These are phyloP conservation scores for Xerocomellus dryophilus DNA, from an alignment of 768 basidiomycete species.

Conservation along the genomic window DNA sequence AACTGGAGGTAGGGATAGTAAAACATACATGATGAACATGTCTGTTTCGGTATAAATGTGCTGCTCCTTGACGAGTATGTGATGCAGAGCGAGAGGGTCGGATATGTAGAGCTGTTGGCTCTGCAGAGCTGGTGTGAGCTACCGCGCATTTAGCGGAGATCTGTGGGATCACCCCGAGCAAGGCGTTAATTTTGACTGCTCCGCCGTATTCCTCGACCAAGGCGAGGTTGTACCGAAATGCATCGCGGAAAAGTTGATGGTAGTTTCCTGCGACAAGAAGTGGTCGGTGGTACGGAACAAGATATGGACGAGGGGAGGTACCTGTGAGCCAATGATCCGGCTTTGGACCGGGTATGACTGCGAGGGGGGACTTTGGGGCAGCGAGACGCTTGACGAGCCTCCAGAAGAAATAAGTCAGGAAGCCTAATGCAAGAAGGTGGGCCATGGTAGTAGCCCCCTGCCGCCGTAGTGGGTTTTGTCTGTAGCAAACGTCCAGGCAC, in stretches of 20 bases:
- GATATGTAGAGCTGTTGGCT: constrained; percentile 34
- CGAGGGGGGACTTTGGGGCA: constrained; percentile 15
- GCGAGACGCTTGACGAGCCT: constrained; percentile 13
- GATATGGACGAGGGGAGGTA: not conserved
- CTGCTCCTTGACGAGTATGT: constrained; percentile 37
- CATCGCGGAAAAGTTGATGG: constrained; percentile 33
- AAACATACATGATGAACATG: constrained; percentile 32
- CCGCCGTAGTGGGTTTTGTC: too few relatives aligned
- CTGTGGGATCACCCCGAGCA: constrained; percentile 31
- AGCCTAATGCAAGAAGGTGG: not conserved
- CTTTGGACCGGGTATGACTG: constrained; percentile 28
- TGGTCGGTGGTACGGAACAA: not conserved
- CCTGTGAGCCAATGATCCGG: constrained; percentile 38
- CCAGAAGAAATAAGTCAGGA: constrained; percentile 18
- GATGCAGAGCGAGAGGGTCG: constrained; percentile 38
- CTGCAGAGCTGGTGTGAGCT: constrained; percentile 7
- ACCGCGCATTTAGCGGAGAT: not conserved
- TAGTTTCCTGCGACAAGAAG: constrained; percentile 29
- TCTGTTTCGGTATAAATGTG: constrained; percentile 37
- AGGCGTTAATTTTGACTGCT: constrained; percentile 32
- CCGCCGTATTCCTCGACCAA: constrained; percentile 35
- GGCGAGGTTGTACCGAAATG: constrained; percentile 30
- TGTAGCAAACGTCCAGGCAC: too few relatives aligned
- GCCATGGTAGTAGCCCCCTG: not conserved
- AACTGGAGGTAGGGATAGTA: not conserved